Conservation (phyloP, 2,329 filamentous ascomycete species). For the Metarhizium sp. region DNA sequence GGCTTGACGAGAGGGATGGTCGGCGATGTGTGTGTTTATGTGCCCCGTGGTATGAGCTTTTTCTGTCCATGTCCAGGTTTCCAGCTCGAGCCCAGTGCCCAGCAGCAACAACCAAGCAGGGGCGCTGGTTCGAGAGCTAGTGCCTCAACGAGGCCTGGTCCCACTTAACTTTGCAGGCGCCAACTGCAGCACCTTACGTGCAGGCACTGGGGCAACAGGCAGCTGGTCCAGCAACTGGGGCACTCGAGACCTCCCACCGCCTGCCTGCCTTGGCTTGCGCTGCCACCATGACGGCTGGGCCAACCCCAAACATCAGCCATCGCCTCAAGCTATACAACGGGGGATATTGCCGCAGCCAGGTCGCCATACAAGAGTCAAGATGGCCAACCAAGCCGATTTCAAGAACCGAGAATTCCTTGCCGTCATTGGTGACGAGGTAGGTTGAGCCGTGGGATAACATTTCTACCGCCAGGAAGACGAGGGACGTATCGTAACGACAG, state of each 20-base stretch:
- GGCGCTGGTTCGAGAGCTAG: too few relatives aligned
- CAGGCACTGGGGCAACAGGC: too few relatives aligned
- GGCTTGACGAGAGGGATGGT: background rate
- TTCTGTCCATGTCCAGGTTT: background rate
- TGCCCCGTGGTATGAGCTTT: background rate
- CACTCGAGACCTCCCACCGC: background rate
- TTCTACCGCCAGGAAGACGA: background rate
- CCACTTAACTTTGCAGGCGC: background rate
- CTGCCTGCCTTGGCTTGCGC: slow-evolving; percentile 1
- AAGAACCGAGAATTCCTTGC: slow-evolving; percentile 93
- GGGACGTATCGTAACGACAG: background rate
- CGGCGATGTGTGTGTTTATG: background rate
- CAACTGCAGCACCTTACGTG: background rate
- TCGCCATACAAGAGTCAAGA: slow-evolving; percentile 16
- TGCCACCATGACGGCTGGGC: slow-evolving; percentile 3
- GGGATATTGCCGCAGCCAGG: background rate
- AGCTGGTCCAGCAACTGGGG: too few relatives aligned
- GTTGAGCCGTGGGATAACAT: slow-evolving; percentile 4
- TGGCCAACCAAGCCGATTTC: slow-evolving; percentile 48
- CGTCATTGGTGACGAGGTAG: slow-evolving; percentile 93
- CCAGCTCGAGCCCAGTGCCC: background rate
- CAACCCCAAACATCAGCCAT: background rate
- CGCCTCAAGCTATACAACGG: background rate
- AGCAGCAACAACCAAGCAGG: background rate
- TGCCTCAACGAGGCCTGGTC: background rate